Evolutionary conservation across 108 stramenopile species (phyloP).

Genomic region (Nitzschia palea): DNA sequence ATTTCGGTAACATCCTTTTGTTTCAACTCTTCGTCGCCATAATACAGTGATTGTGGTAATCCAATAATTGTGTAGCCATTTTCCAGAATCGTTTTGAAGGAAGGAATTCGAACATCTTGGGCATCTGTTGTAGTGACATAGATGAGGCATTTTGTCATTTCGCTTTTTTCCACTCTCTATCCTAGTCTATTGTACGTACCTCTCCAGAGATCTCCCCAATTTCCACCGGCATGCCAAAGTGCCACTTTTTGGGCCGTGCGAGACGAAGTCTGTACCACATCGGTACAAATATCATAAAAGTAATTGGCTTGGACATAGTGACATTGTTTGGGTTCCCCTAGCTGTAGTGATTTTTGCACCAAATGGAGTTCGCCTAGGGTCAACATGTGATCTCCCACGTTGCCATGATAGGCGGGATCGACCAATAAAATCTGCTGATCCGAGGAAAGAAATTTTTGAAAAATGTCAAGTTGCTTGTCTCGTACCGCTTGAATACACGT

Average conservation of each 20-base stretch:
- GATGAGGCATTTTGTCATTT: too few species aligned
- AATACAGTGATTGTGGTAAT: slow-evolving; percentile 42
- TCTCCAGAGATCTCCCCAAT: slow-evolving; percentile 46
- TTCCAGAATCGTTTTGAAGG: slow-evolving; percentile 21
- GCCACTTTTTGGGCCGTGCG: slow-evolving; percentile 10
- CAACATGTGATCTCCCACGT: slow-evolving; percentile 45
- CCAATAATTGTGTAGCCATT: slow-evolving; percentile 28
- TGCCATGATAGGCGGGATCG: slow-evolving; percentile 39
- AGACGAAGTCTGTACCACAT: neutral
- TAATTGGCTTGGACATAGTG: slow-evolving; percentile 15
- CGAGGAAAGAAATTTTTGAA: neutral
- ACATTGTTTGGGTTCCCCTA: slow-evolving; percentile 9
- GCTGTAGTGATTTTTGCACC: neutral
- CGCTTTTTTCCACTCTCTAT: too few species aligned
- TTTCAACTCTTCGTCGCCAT: slow-evolving; percentile 4
- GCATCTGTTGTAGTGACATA: too few species aligned
- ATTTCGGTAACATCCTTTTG: neutral
- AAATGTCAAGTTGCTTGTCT: neutral
- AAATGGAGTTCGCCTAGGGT: slow-evolving; percentile 24
- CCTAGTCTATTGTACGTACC: too few species aligned
- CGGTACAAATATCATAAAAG: slow-evolving; percentile 6
- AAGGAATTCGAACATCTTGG: slow-evolving; percentile 25
- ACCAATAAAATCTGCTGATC: slow-evolving; percentile 18
- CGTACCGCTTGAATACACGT: slow-evolving; percentile 16
- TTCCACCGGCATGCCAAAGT: slow-evolving; percentile 47